phyloP scores from a whole-genome alignment of 371 early-diverging fungal species.

The Apophysomyces variabilis region DNA sequence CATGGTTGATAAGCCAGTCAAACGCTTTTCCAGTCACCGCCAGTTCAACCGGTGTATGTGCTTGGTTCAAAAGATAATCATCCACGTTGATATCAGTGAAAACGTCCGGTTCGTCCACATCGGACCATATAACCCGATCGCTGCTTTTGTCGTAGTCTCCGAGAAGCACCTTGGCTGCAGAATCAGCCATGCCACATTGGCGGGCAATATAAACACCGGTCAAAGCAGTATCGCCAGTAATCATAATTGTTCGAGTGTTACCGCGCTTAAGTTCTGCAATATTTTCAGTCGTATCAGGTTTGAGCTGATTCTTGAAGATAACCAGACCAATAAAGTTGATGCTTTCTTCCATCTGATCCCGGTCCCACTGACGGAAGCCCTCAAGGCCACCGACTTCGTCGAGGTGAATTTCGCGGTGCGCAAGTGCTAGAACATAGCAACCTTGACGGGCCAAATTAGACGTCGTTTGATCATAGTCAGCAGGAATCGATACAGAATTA shows the following conservation, averaged over 20 bases:
- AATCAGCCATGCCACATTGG: constrained; percentile 73
- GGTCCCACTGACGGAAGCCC: constrained; percentile 47
- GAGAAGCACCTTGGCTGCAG: constrained; percentile 44
- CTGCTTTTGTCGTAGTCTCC: constrained; percentile 49
- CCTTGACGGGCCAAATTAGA: constrained; percentile 70
- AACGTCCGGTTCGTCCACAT: constrained; percentile 54
- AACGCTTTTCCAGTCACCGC: constrained; percentile 80
- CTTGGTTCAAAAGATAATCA: constrained; percentile 32
- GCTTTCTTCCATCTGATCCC: constrained; percentile 74
- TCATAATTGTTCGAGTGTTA: constrained; percentile 83
- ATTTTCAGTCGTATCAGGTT: constrained; percentile 74
- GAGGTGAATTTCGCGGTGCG: constrained; percentile 58
- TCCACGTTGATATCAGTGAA: constrained; percentile 43
- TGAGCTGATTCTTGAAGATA: constrained; percentile 88
- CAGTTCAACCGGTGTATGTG: constrained; percentile 57
- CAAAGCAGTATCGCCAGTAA: constrained; percentile 91
- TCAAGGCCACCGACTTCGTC: constrained; percentile 41
- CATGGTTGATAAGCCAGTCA: constrained; percentile 46
- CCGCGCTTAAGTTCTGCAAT: constrained; percentile 79
- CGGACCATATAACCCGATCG: constrained; percentile 51
- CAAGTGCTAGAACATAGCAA: constrained; percentile 80
- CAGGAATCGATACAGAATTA: constrained; percentile 59
- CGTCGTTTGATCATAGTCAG: constrained; percentile 64
- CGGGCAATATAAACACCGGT: constrained; percentile 90
- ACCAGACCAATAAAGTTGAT: constrained; percentile 74